A percentile compares a stretch with the other conserved stretches of the same genome.
Conservation (phyloP, 495 filamentous ascomycete genomes). For the Podospora conica region DNA sequence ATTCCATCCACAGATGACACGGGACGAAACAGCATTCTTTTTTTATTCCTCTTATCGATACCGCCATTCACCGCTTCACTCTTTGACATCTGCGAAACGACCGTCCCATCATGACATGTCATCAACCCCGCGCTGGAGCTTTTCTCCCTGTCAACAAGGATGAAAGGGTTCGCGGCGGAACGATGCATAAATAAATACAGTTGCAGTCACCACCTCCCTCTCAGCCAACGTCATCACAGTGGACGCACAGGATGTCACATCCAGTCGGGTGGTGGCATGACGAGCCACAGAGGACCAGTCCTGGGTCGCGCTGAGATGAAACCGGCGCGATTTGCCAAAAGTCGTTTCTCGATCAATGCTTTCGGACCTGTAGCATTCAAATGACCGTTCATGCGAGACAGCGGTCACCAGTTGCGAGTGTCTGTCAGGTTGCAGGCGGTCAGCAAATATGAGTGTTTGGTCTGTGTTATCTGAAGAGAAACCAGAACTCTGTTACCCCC, state of each 20-base stretch:
- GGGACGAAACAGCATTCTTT: background rate
- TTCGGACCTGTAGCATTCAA: background rate
- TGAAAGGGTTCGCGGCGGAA: background rate
- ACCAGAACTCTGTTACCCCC: too few relatives aligned
- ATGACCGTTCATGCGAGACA: background rate
- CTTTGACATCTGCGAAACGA: background rate
- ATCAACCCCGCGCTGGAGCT: background rate
- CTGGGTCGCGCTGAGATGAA: conserved; percentile 1
- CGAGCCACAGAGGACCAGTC: background rate
- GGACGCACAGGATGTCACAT: background rate
- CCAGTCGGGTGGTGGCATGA: background rate
- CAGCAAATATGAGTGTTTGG: too few relatives aligned
- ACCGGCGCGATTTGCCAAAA: conserved; percentile 8
- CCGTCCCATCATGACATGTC: background rate
- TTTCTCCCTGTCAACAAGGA: background rate
- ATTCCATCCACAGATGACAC: background rate
- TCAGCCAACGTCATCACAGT: background rate
- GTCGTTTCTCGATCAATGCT: background rate
- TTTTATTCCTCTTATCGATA: background rate
- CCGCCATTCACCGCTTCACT: background rate
- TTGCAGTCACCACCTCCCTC: background rate
- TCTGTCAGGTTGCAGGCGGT: too few relatives aligned
- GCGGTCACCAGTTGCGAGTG: background rate
- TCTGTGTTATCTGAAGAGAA: too few relatives aligned
- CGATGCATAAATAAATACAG: background rate